Base-by-base conservation (phyloP, 2,329 filamentous ascomycete genomes). In the Aspergillus terreus region DNA sequence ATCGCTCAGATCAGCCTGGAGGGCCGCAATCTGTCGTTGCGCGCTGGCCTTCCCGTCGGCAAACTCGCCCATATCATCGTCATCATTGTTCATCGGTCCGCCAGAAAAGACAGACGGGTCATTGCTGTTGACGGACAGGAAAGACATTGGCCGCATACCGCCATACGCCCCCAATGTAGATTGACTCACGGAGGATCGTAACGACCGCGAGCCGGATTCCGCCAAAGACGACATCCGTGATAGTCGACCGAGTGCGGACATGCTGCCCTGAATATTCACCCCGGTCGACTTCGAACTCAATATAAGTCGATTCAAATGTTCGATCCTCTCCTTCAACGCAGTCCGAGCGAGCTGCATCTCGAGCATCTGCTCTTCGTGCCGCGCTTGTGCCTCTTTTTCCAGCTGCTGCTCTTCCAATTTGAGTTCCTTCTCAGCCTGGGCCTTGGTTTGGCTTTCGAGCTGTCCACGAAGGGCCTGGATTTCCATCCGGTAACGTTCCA, bases 331-430 rank as follows among this genome's bases (percentile, higher is more conserved):
- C 70, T 97, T 99, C 49, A 99, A 76, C 0, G 94, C 94, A 1
- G 94, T 99, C 40, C 94, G 85, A 30, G 94, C 94, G 44, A 99
- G 81, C 69, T 99, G 94, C 89, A 99, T 97, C 72, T 99, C 94
- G 49, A 99, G 79, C 82, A 99, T 92, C 71, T 99, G 94, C 74
- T 97, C 94, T 67, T 96, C 92, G 61, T 96, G 94, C 36, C 91
- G 84, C 59, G 90, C 83, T 59, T 91, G 86, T 6, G 88, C 88
- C 71, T 96, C 90, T 61, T 87, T 83, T 68, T 94, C 84, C 59
- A 85, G 82, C 63, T 94, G 89, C 59, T 88, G 84, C 63, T 88
- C 83, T 45, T 85, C 82, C 53, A 87, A 81, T 46, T 81, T 82
- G 21, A 77, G 53, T 48, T 87, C 83, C 44, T 82, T 81, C 42